A percentile compares a stretch with the other conserved stretches of the same genome.
Evolutionary conservation across 805 yeast species (phyloP).

Genomic region (Ogataea corticis): DNA sequence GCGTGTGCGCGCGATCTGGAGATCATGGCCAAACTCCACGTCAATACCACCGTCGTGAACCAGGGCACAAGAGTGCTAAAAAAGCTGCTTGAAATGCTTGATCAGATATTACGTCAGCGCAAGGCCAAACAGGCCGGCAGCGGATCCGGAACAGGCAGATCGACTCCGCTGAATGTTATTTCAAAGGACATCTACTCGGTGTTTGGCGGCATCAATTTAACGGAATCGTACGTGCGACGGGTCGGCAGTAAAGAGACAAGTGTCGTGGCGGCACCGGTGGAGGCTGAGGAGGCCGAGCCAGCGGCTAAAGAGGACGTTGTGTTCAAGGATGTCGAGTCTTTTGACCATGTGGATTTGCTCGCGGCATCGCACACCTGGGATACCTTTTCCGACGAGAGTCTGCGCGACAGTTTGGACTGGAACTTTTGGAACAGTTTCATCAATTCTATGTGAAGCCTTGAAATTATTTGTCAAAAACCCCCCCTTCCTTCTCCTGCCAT

Average conservation of each 20-base stretch:
- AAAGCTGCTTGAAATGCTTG: conserved; percentile 3
- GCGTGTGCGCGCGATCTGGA: conserved; percentile 7
- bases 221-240: conserved; percentile 15
- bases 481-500: no score
- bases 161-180: conserved; percentile 4
- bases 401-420: conserved; percentile 12
- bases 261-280: neutral
- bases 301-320: neutral
- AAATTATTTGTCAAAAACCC: neutral
- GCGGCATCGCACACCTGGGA: neutral
- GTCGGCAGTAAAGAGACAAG: neutral
- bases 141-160: no score
- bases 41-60: conserved; percentile 7
- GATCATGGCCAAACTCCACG: conserved; percentile 7
- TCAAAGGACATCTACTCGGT: conserved; percentile 16
- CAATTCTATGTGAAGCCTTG: neutral
- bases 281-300: neutral
- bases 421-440: conserved; percentile 1
- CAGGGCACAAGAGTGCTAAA: conserved; percentile 12
- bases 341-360: neutral
- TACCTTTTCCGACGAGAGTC: neutral
- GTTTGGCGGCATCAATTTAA: conserved; percentile 14
- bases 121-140: neutral
- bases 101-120: no score
- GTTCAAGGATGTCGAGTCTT: neutral